These are phyloP conservation scores for Aspergillus clavatus DNA, from an alignment of 2,329 filamentous ascomycete genomes.

Conservation along the genomic window DNA sequence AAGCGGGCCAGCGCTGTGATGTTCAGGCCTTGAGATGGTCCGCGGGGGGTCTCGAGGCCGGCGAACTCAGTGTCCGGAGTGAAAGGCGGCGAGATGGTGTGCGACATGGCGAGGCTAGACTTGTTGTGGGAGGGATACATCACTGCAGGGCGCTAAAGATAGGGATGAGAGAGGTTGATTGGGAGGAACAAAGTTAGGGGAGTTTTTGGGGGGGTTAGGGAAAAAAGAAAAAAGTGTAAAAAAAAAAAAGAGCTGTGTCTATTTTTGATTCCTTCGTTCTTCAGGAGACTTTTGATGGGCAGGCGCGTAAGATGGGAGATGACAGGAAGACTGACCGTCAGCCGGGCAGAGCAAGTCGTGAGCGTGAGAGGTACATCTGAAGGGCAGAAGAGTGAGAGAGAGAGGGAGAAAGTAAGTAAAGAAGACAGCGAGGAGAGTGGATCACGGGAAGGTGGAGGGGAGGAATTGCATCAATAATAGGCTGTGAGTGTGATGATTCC, in stretches of 20 bases:
- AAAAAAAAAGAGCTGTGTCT: background rate
- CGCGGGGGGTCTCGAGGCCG: conserved; percentile 30
- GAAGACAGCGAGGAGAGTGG: background rate
- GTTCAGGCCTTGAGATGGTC: conserved; percentile 27
- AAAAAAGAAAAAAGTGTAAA: background rate
- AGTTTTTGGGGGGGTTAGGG: too few species aligned
- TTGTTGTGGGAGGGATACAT: background rate
- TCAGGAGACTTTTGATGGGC: background rate
- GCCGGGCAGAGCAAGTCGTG: background rate
- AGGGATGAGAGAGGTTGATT: background rate
- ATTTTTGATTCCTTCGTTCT: background rate
- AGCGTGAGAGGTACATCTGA: background rate
- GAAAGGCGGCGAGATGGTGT: conserved; percentile 20
- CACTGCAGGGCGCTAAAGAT: background rate
- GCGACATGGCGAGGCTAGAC: conserved; percentile 7
- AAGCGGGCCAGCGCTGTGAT: conserved; percentile 71
- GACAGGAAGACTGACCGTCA: background rate
- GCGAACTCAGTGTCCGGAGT: conserved; percentile 30
- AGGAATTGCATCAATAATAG: background rate
- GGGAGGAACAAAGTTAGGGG: too few species aligned
- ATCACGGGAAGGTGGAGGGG: background rate
- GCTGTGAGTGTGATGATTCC: too few species aligned
- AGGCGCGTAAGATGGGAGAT: background rate
- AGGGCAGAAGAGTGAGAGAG: background rate
- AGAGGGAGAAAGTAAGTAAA: background rate